A percentile compares a stretch with the other conserved stretches of the same genome.
Conservation (phyloP, 257 asterid species). For the Solanum commersonii region DNA sequence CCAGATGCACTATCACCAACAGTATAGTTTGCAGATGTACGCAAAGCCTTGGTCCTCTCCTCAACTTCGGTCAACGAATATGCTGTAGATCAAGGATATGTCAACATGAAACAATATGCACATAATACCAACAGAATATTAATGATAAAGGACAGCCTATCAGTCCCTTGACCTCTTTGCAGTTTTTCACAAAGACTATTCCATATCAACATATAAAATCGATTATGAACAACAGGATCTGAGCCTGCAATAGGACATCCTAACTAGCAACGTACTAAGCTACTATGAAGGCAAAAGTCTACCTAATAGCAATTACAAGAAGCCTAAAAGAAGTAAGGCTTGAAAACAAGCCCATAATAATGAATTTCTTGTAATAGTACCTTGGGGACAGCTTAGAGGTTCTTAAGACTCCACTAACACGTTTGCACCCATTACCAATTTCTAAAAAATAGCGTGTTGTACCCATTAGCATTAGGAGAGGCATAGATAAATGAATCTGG, state of each 20-base stretch:
- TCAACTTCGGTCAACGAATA: slow-evolving; percentile 55
- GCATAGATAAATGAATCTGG: not conserved
- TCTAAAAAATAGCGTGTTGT: not conserved
- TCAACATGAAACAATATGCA: not conserved
- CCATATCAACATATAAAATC: not conserved
- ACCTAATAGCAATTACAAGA: not conserved
- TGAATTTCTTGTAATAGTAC: not conserved
- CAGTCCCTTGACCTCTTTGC: not conserved
- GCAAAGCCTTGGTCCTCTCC: slow-evolving; percentile 47
- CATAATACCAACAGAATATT: not conserved
- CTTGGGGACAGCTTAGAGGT: not conserved
- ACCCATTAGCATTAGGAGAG: not conserved
- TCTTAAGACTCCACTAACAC: not conserved
- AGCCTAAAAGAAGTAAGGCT: not conserved
- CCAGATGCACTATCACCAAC: slow-evolving; percentile 45
- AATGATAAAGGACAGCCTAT: not conserved
- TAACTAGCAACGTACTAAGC: not conserved
- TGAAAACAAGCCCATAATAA: not conserved
- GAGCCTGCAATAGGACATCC: not conserved
- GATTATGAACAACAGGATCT: not conserved
- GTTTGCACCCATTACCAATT: not conserved
- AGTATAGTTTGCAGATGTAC: slow-evolving; percentile 32
- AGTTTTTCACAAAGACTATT: not conserved
- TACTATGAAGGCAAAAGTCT: not conserved
- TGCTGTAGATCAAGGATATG: slow-evolving; percentile 29